Conservation (phyloP, 306 rosid genomes). For the Comarum palustre region DNA sequence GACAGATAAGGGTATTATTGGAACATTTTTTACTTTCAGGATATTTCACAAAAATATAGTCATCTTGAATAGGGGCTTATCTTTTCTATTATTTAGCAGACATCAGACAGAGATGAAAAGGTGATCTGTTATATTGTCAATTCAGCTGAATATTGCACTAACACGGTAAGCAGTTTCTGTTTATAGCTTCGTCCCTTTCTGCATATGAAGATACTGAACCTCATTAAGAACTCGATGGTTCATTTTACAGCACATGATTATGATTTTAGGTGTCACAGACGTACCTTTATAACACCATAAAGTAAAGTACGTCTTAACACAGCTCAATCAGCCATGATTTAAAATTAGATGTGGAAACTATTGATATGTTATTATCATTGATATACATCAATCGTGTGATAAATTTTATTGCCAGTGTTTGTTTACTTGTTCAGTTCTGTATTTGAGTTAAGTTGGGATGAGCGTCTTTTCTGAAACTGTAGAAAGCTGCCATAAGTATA, state of each 20-base stretch:
- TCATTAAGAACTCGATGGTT: conserved; percentile 1
- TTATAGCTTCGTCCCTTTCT: conserved; percentile 3
- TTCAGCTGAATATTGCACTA: conserved; percentile 95
- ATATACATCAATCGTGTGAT: neutral
- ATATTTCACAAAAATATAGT: conserved; percentile 19
- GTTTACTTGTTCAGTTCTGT: conserved; percentile 9
- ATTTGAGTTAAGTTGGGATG: neutral
- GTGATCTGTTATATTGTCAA: conserved; percentile 95
- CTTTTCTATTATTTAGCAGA: conserved; percentile 49
- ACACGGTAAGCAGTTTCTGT: conserved; percentile 58
- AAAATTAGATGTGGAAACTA: neutral
- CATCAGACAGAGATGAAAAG: conserved; percentile 94
- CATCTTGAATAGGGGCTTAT: conserved; percentile 18
- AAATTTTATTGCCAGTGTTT: neutral
- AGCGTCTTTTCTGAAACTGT: neutral
- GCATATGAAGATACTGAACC: neutral
- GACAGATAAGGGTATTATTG: conserved; percentile 84
- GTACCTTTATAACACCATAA: neutral
- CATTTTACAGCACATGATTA: neutral
- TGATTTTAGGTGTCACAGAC: neutral
- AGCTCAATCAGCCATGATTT: neutral
- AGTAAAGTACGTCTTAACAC: neutral
- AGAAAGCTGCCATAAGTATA: neutral
- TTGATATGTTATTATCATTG: neutral
- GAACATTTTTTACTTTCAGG: conserved; percentile 26